phyloP scores from a whole-genome alignment of 805 yeast genomes.

The Pichia phayaonensis region DNA sequence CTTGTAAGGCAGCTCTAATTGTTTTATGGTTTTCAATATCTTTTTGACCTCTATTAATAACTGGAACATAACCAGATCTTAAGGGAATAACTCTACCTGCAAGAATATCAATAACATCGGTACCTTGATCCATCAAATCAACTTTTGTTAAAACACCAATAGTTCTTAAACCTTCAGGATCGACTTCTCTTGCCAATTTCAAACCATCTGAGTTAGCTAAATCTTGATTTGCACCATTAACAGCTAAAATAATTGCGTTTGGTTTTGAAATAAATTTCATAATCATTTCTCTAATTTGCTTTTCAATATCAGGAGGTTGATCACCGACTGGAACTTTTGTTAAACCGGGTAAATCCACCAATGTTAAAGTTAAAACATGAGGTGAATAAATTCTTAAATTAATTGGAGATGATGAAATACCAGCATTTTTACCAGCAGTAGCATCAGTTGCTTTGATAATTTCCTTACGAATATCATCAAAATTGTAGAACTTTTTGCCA shows the following conservation, averaged over 20 bases:
- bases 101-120: slow-evolving; percentile 91
- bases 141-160: slow-evolving; percentile 95
- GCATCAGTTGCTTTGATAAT: slow-evolving; percentile 88
- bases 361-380: slow-evolving; percentile 84
- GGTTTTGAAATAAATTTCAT: slow-evolving; percentile 92
- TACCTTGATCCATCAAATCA: slow-evolving; percentile 96
- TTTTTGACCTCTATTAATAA: slow-evolving; percentile 93
- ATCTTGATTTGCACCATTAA: slow-evolving; percentile 94
- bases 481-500: slow-evolving; percentile 77
- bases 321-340: slow-evolving; percentile 99
- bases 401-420: slow-evolving; percentile 88
- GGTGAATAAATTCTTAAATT: slow-evolving; percentile 91
- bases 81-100: slow-evolving; percentile 95
- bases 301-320: slow-evolving; percentile 95
- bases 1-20: slow-evolving; percentile 76
- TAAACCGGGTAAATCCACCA: slow-evolving; percentile 94
- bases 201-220: slow-evolving; percentile 95
- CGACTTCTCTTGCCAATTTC: slow-evolving; percentile 94
- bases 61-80: slow-evolving; percentile 94
- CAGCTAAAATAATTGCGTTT: slow-evolving; percentile 89
- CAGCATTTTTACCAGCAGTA: slow-evolving; percentile 73
- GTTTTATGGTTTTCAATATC: slow-evolving; percentile 87
- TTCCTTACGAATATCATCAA: slow-evolving; percentile 82
- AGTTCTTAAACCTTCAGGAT: slow-evolving; percentile 92
- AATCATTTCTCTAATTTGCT: slow-evolving; percentile 86